A percentile compares a stretch with the other conserved stretches of the same genome.
Conservation (phyloP, 805 yeast species). For the Torulaspora franciscae region DNA sequence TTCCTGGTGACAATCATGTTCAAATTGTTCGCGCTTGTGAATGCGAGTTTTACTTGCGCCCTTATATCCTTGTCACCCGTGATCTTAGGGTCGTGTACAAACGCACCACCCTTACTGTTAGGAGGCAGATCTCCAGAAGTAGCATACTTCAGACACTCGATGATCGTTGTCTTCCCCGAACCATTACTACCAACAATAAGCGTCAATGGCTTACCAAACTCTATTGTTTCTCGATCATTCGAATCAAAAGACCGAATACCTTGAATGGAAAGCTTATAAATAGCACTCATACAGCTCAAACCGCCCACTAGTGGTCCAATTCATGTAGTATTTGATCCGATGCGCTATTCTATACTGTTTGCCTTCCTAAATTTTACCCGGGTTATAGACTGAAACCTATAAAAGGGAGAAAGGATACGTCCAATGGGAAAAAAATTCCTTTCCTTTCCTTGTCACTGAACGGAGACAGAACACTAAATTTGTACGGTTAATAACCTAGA, state of each 20-base stretch:
- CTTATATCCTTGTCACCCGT: conserved; percentile 69
- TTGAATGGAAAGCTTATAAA: conserved; percentile 61
- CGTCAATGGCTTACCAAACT: conserved; percentile 86
- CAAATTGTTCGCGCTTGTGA: conserved; percentile 63
- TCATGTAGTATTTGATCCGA: not conserved
- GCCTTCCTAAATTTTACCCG: too few relatives aligned
- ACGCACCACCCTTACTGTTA: conserved; percentile 92
- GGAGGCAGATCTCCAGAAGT: conserved; percentile 97
- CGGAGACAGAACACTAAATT: not conserved
- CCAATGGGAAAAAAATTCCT: not conserved
- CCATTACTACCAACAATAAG: conserved; percentile 95
- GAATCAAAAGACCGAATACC: conserved; percentile 92
- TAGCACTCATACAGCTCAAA: conserved; percentile 37
- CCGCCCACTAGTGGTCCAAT: too few relatives aligned
- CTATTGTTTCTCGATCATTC: conserved; percentile 77
- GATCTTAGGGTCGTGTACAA: conserved; percentile 85
- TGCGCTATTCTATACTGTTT: not conserved
- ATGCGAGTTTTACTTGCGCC: conserved; percentile 89
- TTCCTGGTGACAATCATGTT: conserved; percentile 84
- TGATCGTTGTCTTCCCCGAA: conserved; percentile 92
- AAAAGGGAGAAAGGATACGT: not conserved
- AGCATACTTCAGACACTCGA: conserved; percentile 88
- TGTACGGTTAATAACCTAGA: conserved; percentile 3
- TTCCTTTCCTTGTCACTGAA: not conserved
- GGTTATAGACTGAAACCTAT: not conserved